Evolutionary conservation across 2,329 filamentous ascomycete genomes (phyloP), one percentile per base, ranked within the genome.

Genomic region (Rasamsonia emersonii): DNA sequence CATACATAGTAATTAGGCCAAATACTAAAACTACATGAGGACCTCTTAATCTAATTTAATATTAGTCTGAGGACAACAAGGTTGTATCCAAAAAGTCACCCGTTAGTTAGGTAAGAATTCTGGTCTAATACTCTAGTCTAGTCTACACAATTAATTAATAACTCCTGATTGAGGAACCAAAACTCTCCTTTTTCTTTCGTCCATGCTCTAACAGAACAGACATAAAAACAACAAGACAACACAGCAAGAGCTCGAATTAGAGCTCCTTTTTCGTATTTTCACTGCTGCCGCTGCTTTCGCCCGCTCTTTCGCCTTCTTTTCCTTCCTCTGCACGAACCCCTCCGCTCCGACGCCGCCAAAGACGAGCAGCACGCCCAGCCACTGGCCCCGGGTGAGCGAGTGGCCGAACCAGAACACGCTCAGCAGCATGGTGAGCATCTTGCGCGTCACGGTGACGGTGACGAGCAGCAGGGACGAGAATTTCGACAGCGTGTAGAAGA

Each of bases 351-450:
- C 88, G 31, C 89, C 91, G 16, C 88, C 86, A 65, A 98, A 98
- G 6, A 98, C 91, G 37, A 98, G 68, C 0, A 75, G 80, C 18
- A 98, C 88, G 41, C 91, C 91, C 5, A 93, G 65, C 84, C 88
- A 94, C 64, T 98, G 91, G 72, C 89, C 93, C n/a, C 68, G 64
- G 17, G 76, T 82, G 29, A 98, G 71, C 41, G 73, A 75, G 59
- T 98, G 91, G 17, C 91, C 91, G 56, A 96, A 98, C 64, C 86
- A 86, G 39, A 96, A 68, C 17, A 98, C 91, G 33, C 86, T 94
- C 31, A 96, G 71, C 38, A 96, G 85, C 91, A 98, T 98, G 45
- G 89, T 96, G 57, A 96, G 75, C 91, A 98, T 98, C 68, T 98
- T 98, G 53, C 91, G 75, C 27, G 91, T 98, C 27, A 98, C 91